Evolutionary conservation across 2,329 filamentous ascomycete genomes (phyloP).

Genomic region (Hyphodiscus sp.): DNA sequence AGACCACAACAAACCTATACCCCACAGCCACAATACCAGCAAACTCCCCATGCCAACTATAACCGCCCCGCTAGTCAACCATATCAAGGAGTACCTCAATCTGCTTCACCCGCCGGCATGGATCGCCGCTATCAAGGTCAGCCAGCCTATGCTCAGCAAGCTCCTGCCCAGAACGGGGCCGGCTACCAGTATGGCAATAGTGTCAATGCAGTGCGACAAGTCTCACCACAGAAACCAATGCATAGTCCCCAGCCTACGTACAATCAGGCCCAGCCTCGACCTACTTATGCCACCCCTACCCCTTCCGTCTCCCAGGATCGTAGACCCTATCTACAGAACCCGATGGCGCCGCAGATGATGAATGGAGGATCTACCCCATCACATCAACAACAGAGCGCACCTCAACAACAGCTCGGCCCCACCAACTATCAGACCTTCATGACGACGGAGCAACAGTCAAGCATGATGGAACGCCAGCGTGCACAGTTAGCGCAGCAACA

Average conservation of each 20-base stretch:
- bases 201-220: conserved; percentile 20
- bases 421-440: conserved; percentile 24
- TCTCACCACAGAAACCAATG: conserved; percentile 26
- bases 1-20: conserved; percentile 26
- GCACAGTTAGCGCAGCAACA: conserved; percentile 31
- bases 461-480: conserved; percentile 32
- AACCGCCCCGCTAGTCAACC: conserved; percentile 19
- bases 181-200: conserved; percentile 25
- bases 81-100: conserved; percentile 22
- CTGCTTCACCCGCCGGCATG: conserved; percentile 16
- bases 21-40: conserved; percentile 20
- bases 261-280: conserved; percentile 18
- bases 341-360: conserved; percentile 16
- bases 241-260: conserved; percentile 23
- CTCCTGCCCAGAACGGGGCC: conserved; percentile 22
- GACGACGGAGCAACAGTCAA: conserved; percentile 29
- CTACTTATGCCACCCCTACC: conserved; percentile 20
- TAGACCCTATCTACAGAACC: conserved; percentile 18
- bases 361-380: conserved; percentile 22
- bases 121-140: conserved; percentile 24
- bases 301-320: conserved; percentile 18
- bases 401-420: conserved; percentile 7
- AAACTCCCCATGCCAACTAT: conserved; percentile 20
- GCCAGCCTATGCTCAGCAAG: conserved; percentile 22
- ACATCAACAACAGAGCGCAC: conserved; percentile 15